Percentiles rank a stretch among this genome's conserved stretches.
phyloP scores from a whole-genome alignment of 2,329 filamentous ascomycete genomes.

The Fusarium sp. region DNA sequence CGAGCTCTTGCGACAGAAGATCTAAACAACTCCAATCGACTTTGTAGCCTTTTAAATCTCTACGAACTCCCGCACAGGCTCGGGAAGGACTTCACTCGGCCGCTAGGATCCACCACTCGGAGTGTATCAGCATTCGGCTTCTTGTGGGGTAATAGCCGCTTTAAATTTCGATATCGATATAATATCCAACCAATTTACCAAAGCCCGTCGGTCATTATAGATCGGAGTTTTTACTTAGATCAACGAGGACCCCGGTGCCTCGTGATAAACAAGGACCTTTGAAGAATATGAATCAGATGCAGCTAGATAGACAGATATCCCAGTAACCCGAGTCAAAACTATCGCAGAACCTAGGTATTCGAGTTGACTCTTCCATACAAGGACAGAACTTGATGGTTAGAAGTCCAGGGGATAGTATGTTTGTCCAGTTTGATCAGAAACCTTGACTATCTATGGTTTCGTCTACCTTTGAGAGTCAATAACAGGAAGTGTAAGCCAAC shows the following conservation, averaged over 20 bases:
- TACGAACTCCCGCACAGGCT: neutral
- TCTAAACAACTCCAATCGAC: rapidly evolving
- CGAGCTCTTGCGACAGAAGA: neutral
- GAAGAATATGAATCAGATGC: neutral
- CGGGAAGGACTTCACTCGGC: no score
- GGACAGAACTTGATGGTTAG: no score
- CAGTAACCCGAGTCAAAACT: neutral
- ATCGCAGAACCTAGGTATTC: neutral
- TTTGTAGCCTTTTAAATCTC: neutral
- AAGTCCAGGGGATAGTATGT: neutral
- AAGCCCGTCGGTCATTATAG: neutral
- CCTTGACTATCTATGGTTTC: rapidly evolving
- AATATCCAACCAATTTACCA: rapidly evolving
- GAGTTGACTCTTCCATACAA: neutral
- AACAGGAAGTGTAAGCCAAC: neutral
- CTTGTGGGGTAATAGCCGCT: neutral
- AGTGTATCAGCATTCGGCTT: neutral
- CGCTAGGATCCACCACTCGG: neutral
- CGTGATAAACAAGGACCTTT: no score
- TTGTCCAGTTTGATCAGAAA: neutral
- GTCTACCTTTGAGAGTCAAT: neutral
- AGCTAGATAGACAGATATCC: neutral
- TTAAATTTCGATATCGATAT: neutral
- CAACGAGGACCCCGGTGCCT: neutral
- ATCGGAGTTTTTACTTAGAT: rapidly evolving